Conservation (phyloP, 75 land plant species). For the Chamaecyparis obtusa region DNA sequence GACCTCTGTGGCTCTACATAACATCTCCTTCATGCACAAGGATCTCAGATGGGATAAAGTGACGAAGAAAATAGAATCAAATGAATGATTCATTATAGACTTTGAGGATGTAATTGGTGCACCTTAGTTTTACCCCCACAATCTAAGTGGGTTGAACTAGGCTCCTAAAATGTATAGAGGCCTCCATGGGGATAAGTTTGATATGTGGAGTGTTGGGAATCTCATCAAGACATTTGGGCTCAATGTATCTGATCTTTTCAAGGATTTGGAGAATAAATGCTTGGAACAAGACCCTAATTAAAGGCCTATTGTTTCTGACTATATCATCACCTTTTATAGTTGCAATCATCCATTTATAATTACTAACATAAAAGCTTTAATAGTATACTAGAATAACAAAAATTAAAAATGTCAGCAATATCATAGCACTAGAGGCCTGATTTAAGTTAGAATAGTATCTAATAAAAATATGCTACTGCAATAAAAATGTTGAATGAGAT, state of each 20-base stretch:
- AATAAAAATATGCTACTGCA: no score
- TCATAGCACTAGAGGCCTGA: no score
- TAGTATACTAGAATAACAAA: no score
- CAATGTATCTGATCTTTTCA: conserved; percentile 6
- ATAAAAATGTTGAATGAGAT: no score
- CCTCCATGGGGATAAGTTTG: conserved; percentile 22
- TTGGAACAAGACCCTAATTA: conserved; percentile 22
- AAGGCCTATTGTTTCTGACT: conserved; percentile 22
- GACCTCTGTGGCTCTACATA: conserved; percentile 20
- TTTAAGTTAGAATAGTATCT: no score
- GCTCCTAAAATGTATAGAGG: conserved; percentile 29
- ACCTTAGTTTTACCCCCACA: conserved; percentile 11
- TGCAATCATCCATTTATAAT: conserved; percentile 17
- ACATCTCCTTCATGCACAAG: conserved; percentile 21
- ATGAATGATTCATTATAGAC: conserved; percentile 29
- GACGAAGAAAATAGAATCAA: conserved; percentile 20
- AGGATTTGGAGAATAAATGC: conserved; percentile 20
- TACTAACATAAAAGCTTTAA: neutral
- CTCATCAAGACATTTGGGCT: conserved; percentile 23
- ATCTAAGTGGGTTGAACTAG: conserved; percentile 12
- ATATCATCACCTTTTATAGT: conserved; percentile 16
- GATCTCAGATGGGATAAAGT: conserved; percentile 31
- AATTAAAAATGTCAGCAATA: no score
- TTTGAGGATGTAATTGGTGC: conserved; percentile 23
- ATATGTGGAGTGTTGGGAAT: conserved; percentile 24